Conservation (phyloP, 306 rosid genomes). For the Abrus pulchellus region DNA sequence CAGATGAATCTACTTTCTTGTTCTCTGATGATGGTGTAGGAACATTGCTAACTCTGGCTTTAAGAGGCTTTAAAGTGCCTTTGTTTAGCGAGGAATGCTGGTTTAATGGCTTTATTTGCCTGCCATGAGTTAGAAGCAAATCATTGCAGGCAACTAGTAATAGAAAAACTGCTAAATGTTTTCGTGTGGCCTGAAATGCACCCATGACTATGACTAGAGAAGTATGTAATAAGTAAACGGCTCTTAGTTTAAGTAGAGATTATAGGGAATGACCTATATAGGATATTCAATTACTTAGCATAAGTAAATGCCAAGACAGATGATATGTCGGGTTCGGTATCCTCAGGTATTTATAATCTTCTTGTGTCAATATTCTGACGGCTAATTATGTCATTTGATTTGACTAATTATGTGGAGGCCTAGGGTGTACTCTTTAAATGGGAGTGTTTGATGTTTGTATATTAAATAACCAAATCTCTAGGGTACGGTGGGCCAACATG, state of each 20-base stretch:
- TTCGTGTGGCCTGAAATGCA: constrained; percentile 28
- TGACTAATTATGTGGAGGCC: constrained; percentile 35
- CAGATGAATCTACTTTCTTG: neutral
- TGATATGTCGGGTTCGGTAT: constrained; percentile 11
- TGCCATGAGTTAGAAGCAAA: constrained; percentile 35
- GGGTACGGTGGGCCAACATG: neutral
- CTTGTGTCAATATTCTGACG: neutral
- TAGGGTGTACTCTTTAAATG: neutral
- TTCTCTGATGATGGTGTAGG: constrained; percentile 31
- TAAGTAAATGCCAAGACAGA: neutral
- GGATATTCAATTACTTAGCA: neutral
- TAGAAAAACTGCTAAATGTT: constrained; percentile 26
- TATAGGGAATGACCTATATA: neutral
- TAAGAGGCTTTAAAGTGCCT: neutral
- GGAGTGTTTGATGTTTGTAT: neutral
- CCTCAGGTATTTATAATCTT: constrained; percentile 38
- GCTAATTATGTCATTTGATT: constrained; percentile 26
- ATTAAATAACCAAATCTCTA: neutral
- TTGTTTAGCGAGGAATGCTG: constrained; percentile 1
- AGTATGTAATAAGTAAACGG: neutral
- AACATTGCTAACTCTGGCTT: neutral
- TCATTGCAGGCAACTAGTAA: constrained; percentile 32
- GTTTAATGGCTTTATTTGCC: constrained; percentile 39
- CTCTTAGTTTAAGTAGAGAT: neutral
- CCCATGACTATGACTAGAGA: constrained; percentile 32